Evolutionary conservation across 768 basidiomycete genomes (phyloP), one percentile per base, ranked within the genome.

Genomic region (Macrolepiota fuliginosa): DNA sequence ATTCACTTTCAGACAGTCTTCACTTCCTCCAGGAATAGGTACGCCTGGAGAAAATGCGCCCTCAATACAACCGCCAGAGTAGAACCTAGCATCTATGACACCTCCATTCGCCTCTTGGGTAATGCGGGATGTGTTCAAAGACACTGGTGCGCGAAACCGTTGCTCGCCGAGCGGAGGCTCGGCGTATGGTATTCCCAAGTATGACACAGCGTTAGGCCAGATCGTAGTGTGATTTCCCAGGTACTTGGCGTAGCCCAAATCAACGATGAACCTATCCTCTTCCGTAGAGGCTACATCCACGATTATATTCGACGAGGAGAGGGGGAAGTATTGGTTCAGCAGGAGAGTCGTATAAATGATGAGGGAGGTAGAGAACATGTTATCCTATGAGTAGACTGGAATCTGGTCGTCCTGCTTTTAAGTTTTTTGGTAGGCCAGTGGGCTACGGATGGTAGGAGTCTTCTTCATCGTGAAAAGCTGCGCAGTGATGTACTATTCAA

Each of bases 1-100:
- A 68, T 89, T 86, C n/a, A 88, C 73, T 54, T 88, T 87, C 35
- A 89, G 69, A 63, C 86, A 89, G 63, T 88, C 86, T 71, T 89
- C 87, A 49, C 81, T 82, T 13, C 88, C 87, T 17, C 84, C 84
- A 29, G 86, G 85, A 53, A 86, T 85, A 25, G 80, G 77, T 66
- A 84, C 85, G 17, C 50, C 82, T 86, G 15, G 42, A 53, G 56
- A 52, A 24, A 49, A 52, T 24, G 77, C 79, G 6, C 84, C 85
- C 70, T 88, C 87, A 42, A 88, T 70, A 64, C 86, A 88, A 64
- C 84, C 84, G 0, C 82, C 72, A 0, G 86, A 84, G 65, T 87
- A 82, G 40, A 73, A 61, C 0, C 79, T 81, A 1, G 83, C 83
- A 67, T 86, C 76, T 17, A 88, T 65, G 17, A 83, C 72, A 27